phyloP scores from a whole-genome alignment of 2,329 filamentous ascomycete species.

The Ophiocordyceps camponoti-floridani region DNA sequence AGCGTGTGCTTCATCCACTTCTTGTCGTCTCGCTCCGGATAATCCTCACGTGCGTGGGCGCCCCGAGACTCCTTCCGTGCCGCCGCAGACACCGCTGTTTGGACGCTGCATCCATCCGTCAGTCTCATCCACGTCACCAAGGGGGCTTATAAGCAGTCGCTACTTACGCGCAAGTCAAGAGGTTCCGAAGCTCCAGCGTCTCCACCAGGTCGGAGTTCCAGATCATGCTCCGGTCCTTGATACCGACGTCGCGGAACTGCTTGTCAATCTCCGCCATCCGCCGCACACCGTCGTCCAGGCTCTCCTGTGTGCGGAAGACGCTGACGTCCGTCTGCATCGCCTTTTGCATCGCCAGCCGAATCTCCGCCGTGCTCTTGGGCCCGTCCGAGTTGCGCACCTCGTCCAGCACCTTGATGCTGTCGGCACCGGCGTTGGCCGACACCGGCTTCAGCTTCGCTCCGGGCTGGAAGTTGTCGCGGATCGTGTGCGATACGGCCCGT shows the following conservation, averaged over 20 bases:
- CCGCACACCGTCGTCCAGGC: constrained; percentile 78
- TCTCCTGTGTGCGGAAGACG: constrained; percentile 91
- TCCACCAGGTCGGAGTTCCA: constrained; percentile 98
- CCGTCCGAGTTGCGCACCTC: constrained; percentile 69
- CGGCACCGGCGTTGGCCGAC: constrained; percentile 70
- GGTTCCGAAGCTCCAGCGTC: constrained; percentile 85
- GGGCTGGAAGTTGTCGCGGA: constrained; percentile 83
- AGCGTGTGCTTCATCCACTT: constrained; percentile 99
- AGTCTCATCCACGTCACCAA: neutral
- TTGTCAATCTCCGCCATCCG: constrained; percentile 75
- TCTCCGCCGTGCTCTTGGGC: constrained; percentile 72
- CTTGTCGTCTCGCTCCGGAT: constrained; percentile 81
- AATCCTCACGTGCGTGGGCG: constrained; percentile 94
- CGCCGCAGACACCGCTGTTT: constrained; percentile 80
- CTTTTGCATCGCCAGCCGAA: constrained; percentile 90
- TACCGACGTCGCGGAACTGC: constrained; percentile 67
- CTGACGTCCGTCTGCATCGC: constrained; percentile 94
- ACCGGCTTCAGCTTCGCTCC: constrained; percentile 65
- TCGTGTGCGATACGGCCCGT: constrained; percentile 90
- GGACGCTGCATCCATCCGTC: constrained; percentile 33
- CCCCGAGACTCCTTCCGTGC: constrained; percentile 95
- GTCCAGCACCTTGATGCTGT: constrained; percentile 76
- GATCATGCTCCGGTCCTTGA: constrained; percentile 98
- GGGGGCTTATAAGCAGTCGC: no score
- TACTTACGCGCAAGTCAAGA: constrained; percentile 88